Evolutionary conservation across 1,284 basidiomycete genomes (phyloP), one percentile per base, ranked within the genome.

Genomic region (Mycena citricolor): DNA sequence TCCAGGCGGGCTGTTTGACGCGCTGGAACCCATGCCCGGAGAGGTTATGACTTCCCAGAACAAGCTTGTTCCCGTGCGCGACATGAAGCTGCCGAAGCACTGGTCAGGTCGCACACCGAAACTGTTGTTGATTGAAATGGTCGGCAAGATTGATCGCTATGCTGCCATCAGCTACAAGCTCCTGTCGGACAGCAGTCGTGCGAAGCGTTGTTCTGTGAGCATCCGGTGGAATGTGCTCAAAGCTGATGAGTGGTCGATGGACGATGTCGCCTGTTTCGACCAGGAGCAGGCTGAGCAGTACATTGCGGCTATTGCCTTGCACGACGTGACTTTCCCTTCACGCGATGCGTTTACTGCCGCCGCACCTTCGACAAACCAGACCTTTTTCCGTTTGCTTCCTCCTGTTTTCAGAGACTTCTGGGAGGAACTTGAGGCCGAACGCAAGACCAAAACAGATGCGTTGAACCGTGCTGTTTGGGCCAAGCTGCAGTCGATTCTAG

Each of bases 231-330:
- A 79, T 35, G 76, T 76, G 12, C 74, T 70, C 24, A 76, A 74
- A 51, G 67, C 73, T 17, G 78, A 83, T 44, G 77, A 83, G 37
- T 95, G 89, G 84, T 64, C 64, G 13, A 97, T 98, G 90, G 81
- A 86, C 2, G 83, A 91, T 47, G 70, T 91, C 29, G 94, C 89
- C 4, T 97, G 95, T 60, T 70, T 79, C 32, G 79, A 88, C 49
- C 74, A 82, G 44, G 61, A 61, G 1, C 91, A 98, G 59, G 93
- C 95, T 4, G 91, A 94, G 59, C 86, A 98, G 58, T 97, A 93
- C 58, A 78, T 97, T 40, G 81, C 95, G 2, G 90, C 89, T 2
- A 67, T 95, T 20, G 94, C 92, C 0, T 70, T 99, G 22, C 86
- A 93, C 61, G 72, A 79, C 16, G 68, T 97, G 39, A 79, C 78